phyloP scores from a whole-genome alignment of 805 yeast species.

The Wilhelminamyces savonicus region DNA sequence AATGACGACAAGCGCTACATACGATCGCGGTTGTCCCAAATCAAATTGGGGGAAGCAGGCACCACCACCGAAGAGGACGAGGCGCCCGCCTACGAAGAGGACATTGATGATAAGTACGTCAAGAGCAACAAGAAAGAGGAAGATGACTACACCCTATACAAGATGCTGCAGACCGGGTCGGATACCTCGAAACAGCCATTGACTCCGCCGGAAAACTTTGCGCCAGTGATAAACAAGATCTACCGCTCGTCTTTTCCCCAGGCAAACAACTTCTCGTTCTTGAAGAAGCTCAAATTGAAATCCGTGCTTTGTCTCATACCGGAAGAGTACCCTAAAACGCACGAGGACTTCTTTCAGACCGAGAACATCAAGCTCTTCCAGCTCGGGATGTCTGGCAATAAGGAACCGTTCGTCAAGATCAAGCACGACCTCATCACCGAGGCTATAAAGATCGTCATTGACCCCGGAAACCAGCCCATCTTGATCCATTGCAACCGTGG shows the following conservation, averaged over 20 bases:
- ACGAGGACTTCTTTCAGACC: slow-evolving; percentile 52
- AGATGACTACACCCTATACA: too few species aligned
- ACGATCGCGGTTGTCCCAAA: slow-evolving; percentile 26
- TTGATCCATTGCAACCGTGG: slow-evolving; percentile 95
- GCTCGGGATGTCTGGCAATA: slow-evolving; percentile 91
- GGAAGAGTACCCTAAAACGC: slow-evolving; percentile 83
- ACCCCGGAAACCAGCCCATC: slow-evolving; percentile 87
- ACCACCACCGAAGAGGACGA: slow-evolving; percentile 21
- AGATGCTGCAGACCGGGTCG: slow-evolving; percentile 1
- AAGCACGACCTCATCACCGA: slow-evolving; percentile 61
- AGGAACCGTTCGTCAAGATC: slow-evolving; percentile 85
- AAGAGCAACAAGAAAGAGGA: slow-evolving; percentile 14
- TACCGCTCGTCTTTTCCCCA: slow-evolving; percentile 90
- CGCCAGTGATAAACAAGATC: slow-evolving; percentile 66
- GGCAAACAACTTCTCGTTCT: slow-evolving; percentile 69
- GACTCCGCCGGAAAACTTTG: slow-evolving; percentile 86
- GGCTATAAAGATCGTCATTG: slow-evolving; percentile 73
- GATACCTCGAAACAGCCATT: slow-evolving; percentile 13
- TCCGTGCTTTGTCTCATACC: slow-evolving; percentile 82
- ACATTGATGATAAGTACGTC: slow-evolving; percentile 30
- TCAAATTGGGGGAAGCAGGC: slow-evolving; percentile 14
- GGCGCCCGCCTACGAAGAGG: slow-evolving; percentile 27
- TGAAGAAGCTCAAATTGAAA: slow-evolving; percentile 56
- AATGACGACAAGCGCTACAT: slow-evolving; percentile 9
- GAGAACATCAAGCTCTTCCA: slow-evolving; percentile 70